Evolutionary conservation across 169 alveolate species (phyloP).

Genomic region (Theileria parva): DNA sequence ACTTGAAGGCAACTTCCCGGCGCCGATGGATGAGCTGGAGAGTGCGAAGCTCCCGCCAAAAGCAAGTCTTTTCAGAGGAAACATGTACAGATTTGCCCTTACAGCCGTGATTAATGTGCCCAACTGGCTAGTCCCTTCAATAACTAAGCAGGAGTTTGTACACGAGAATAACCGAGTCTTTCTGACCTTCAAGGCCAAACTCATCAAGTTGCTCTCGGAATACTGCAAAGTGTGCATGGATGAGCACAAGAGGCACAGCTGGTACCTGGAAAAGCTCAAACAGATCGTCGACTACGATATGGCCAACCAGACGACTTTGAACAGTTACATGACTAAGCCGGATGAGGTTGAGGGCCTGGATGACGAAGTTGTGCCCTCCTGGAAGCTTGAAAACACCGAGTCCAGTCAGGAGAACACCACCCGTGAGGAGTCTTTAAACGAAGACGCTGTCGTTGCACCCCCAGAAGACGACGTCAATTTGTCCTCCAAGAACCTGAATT

Average conservation of each 20-base stretch:
- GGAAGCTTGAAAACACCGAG: conserved; percentile 21
- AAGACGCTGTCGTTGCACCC: background rate
- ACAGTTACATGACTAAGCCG: background rate
- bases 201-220: conserved; percentile 67
- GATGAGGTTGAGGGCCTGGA: conserved; percentile 26
- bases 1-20: conserved; percentile 86
- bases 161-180: conserved; percentile 85
- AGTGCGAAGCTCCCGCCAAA: conserved; percentile 69
- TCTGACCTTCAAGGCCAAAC: conserved; percentile 78
- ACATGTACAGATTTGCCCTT: conserved; percentile 76
- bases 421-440: background rate
- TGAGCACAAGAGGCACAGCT: conserved; percentile 62
- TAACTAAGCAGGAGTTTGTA: conserved; percentile 86
- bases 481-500: background rate
- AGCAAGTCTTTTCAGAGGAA: conserved; percentile 60
- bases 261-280: conserved; percentile 68
- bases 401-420: conserved; percentile 14
- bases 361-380: conserved; percentile 56
- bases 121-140: conserved; percentile 86
- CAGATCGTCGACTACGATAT: conserved; percentile 44
- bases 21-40: conserved; percentile 71
- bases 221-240: conserved; percentile 74
- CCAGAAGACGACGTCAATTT: background rate
- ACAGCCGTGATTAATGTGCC: conserved; percentile 87
- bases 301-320: conserved; percentile 33